Percentiles rank a stretch among this genome's conserved stretches.
Conservation (phyloP, 257 asterid genomes). For the Vinca minor region DNA sequence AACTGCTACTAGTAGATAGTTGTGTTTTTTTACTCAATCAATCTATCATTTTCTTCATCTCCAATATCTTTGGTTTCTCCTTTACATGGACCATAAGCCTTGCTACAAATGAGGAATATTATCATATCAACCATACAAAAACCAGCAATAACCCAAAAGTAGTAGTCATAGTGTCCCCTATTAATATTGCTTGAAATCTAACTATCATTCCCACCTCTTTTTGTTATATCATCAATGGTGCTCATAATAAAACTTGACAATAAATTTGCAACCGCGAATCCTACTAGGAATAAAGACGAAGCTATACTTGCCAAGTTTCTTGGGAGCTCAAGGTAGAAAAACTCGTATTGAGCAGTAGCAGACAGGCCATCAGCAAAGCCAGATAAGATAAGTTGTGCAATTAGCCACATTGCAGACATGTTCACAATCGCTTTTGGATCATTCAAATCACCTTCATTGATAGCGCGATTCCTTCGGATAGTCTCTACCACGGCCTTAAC, state of each 20-base stretch:
- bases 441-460: slow-evolving; percentile 19
- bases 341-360: slow-evolving; percentile 51
- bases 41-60: too few species aligned
- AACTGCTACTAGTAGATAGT: too few species aligned
- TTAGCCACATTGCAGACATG: slow-evolving; percentile 64
- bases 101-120: not conserved
- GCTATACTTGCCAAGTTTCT: slow-evolving; percentile 70
- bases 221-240: slow-evolving; percentile 26
- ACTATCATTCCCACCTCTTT: slow-evolving; percentile 39
- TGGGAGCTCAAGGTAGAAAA: slow-evolving; percentile 57
- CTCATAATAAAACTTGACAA: slow-evolving; percentile 48
- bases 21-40: too few species aligned
- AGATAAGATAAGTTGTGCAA: slow-evolving; percentile 46
- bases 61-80: not conserved
- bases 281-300: slow-evolving; percentile 31
- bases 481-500: slow-evolving; percentile 44
- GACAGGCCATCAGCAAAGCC: slow-evolving; percentile 60
- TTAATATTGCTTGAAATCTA: slow-evolving; percentile 59
- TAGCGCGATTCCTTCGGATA: slow-evolving; percentile 27
- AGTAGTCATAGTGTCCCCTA: slow-evolving; percentile 27
- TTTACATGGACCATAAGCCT: not conserved
- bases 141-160: too few species aligned
- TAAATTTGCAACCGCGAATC: slow-evolving; percentile 35
- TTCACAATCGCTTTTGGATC: slow-evolving; percentile 6
- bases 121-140: not conserved